These are phyloP conservation scores for Naganishia cerealis DNA, from an alignment of 1,284 basidiomycete genomes.

Conservation along the genomic window DNA sequence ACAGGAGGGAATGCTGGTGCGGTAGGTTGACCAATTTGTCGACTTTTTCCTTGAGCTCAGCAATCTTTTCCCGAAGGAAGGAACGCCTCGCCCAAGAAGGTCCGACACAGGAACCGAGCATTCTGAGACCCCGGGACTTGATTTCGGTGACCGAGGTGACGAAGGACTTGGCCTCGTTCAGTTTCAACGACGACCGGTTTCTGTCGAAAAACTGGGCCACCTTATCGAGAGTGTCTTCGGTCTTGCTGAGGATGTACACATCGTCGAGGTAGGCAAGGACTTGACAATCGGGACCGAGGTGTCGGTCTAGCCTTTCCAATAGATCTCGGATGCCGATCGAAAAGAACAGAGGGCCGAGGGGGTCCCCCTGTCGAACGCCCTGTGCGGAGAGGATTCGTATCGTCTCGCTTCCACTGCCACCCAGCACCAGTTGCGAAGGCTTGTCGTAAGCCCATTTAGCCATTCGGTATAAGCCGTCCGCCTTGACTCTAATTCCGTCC, in stretches of 20 bases:
- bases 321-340: conserved; percentile 32
- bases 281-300: conserved; percentile 29
- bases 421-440: conserved; percentile 25
- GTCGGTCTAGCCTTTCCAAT: conserved; percentile 24
- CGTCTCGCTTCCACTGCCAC: not conserved
- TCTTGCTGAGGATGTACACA: conserved; percentile 34
- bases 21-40: conserved; percentile 2
- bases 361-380: conserved; percentile 39
- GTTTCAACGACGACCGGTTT: not conserved
- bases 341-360: conserved; percentile 32
- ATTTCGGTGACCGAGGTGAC: not conserved
- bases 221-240: not conserved
- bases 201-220: not conserved
- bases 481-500: not conserved
- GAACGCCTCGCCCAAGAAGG: not conserved
- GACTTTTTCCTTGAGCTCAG: not conserved
- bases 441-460: conserved; percentile 34
- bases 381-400: conserved; percentile 17
- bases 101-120: conserved; percentile 7
- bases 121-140: not conserved
- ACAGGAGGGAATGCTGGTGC: conserved; percentile 4
- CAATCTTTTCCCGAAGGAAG: not conserved
- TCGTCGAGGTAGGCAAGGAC: conserved; percentile 40
- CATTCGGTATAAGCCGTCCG: conserved; percentile 27
- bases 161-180: conserved; percentile 13